Conservation (phyloP, 2,329 filamentous ascomycete species). For the Cytospora piceicola region DNA sequence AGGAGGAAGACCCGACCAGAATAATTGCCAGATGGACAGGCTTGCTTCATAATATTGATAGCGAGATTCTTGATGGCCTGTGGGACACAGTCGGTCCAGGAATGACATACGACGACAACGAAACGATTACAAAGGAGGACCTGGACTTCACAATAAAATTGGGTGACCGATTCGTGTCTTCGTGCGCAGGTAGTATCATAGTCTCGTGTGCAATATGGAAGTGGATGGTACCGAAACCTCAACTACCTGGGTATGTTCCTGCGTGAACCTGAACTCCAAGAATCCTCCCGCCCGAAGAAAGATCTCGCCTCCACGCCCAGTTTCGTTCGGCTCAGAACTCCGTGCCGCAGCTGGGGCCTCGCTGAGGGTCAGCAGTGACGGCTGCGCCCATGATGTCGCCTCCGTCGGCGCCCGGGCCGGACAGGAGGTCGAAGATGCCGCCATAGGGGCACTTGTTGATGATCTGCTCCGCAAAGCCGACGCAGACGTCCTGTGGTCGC, state of each 20-base stretch:
- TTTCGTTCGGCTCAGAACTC: not conserved
- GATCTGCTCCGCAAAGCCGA: not conserved
- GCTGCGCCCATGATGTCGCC: not conserved
- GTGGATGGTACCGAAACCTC: not conserved
- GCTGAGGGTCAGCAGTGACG: not conserved
- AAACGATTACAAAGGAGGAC: too few species aligned
- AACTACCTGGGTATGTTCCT: not conserved
- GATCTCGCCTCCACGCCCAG: not conserved
- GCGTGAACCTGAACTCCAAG: not conserved
- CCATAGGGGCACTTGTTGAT: not conserved
- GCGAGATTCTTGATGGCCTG: not conserved
- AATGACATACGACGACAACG: not conserved
- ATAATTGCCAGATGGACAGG: not conserved
- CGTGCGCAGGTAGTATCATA: too few species aligned
- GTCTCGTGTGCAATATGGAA: too few species aligned
- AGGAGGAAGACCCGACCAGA: not conserved
- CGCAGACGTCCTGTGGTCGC: not conserved
- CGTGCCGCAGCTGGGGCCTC: not conserved
- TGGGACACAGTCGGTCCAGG: not conserved
- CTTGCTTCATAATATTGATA: not conserved
- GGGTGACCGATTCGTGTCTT: too few species aligned
- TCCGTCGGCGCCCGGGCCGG: not conserved
- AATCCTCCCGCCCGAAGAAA: not conserved
- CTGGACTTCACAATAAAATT: too few species aligned
- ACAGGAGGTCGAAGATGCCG: not conserved